These are phyloP conservation scores for Apiospora phragmitis DNA, from an alignment of 2,329 filamentous ascomycete genomes.

Conservation along the genomic window DNA sequence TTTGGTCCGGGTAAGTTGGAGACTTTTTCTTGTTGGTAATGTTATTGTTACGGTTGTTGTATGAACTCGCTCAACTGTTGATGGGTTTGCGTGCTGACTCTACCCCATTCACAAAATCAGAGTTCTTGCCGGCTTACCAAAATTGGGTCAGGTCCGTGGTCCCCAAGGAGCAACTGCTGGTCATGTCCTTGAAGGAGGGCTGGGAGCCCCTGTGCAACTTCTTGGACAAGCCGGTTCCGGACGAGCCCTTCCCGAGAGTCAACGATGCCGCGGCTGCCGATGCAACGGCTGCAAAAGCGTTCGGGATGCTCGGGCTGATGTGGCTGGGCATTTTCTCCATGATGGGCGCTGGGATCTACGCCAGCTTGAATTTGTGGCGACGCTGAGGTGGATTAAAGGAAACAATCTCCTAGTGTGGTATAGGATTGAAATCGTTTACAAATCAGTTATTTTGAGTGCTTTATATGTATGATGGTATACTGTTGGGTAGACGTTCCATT, in stretches of 20 bases:
- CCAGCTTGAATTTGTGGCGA: neutral
- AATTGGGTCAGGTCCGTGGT: constrained; percentile 8
- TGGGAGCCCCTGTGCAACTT: constrained; percentile 36
- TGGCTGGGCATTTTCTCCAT: constrained; percentile 12
- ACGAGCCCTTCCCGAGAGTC: constrained; percentile 28
- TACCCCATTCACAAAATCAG: neutral
- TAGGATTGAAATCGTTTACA: neutral
- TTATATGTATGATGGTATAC: too few species aligned
- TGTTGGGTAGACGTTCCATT: too few species aligned
- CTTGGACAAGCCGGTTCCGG: constrained; percentile 30
- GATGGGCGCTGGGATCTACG: neutral
- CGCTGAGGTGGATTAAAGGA: neutral
- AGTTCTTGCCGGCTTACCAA: neutral
- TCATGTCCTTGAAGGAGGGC: constrained; percentile 28
- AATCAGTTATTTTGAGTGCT: too few species aligned
- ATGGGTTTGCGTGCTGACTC: neutral
- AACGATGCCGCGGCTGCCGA: constrained; percentile 25
- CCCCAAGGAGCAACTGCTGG: constrained; percentile 17
- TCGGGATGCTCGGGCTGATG: neutral
- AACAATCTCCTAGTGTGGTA: neutral
- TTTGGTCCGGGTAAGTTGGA: neutral
- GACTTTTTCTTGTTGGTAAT: too few species aligned
- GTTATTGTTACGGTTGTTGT: too few species aligned
- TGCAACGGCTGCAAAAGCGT: constrained; percentile 12
- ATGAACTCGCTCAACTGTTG: neutral